Conservation (phyloP, 306 rosid species). For the Corylus heterophylla region DNA sequence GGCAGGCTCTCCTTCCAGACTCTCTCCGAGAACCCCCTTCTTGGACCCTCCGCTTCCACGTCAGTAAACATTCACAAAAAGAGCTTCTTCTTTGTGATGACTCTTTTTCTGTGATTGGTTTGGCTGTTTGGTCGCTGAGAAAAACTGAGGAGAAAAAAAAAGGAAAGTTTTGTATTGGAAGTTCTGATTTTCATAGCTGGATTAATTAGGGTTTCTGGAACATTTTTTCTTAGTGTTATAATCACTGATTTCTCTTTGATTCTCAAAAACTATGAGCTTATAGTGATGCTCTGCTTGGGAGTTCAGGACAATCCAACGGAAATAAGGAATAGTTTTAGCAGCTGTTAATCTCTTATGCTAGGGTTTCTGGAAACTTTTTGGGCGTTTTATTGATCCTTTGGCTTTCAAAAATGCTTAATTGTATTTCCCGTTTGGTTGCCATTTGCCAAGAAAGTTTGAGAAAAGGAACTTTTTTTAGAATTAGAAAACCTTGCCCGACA, state of each 20-base stretch:
- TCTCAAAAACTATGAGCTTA: background rate
- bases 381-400: background rate
- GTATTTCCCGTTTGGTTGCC: background rate
- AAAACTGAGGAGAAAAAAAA: background rate
- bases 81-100: background rate
- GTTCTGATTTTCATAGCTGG: too few species aligned
- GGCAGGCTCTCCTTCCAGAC: slow-evolving; percentile 90
- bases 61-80: slow-evolving; percentile 25
- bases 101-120: background rate
- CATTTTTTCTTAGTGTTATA: background rate
- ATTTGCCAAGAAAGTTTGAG: background rate
- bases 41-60: slow-evolving; percentile 95
- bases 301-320: background rate
- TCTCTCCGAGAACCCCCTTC: slow-evolving; percentile 75
- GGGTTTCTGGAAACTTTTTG: background rate
- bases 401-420: background rate
- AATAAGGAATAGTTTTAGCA: background rate
- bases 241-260: background rate
- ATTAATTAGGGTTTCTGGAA: background rate
- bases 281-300: background rate
- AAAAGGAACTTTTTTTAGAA: background rate
- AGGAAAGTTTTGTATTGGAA: background rate
- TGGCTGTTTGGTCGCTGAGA: slow-evolving; percentile 13
- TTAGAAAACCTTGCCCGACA: background rate
- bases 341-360: background rate